Evolutionary conservation across 2,329 filamentous ascomycete genomes (phyloP), one percentile per base, ranked within the genome.

Genomic region (Colletotrichum australisinense): DNA sequence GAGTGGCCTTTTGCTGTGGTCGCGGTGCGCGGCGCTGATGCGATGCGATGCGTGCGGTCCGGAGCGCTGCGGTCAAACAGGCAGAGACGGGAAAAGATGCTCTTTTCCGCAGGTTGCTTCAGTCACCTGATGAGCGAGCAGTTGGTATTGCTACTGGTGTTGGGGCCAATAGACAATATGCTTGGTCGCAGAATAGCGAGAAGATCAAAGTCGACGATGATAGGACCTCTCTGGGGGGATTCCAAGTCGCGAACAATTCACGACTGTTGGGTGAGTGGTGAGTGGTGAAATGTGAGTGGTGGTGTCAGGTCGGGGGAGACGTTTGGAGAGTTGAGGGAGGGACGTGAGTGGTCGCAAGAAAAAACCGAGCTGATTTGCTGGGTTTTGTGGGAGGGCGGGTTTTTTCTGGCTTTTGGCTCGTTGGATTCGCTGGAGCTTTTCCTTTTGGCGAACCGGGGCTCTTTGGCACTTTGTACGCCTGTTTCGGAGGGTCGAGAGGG

Each of bases 71-170:
- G 56, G 60, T 65, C 63, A n/a, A 63, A 59, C 57, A 69, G 59
- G 49, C 63, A 65, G 24, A 49, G 38, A 63, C n/a, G 38, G 30
- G 57, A 42, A 53, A 57, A 55, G 7, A 52, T 62, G 69, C 81
- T 79, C 78, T 78, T 76, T 77, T 85, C 84, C 84, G 85, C 85
- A 86, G 85, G 76, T 72, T 75, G 77, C 71, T 73, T 77, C 74
- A 81, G 88, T 90, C 88, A 90, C 87, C 87, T 89, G 88, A 89
- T 83, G 74, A 76, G 24, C 16, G 30, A 46, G 32, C 6, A 19
- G 77, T 70, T 73, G 72, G 26, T 16, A 22, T 28, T 53, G 56
- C n/a, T 49, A 42, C 28, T 49, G 19, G 19, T 73, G 72, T 79
- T 76, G 81, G 81, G 78, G 87, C 88, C 90, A 90, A 89, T 78